phyloP scores from a whole-genome alignment of 805 yeast species.

The Yamadazyma insecticola region DNA sequence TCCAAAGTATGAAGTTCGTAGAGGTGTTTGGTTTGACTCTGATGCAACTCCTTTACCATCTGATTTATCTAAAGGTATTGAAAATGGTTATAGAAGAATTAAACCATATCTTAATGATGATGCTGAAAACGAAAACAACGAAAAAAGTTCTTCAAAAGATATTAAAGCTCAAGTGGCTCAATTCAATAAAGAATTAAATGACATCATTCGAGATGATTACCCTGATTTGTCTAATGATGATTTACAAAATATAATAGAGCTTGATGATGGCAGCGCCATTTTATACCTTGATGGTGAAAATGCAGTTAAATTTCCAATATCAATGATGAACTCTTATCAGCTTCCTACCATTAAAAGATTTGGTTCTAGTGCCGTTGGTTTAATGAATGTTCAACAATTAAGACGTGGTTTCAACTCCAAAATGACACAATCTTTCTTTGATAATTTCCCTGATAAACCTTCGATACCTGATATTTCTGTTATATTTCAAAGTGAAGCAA shows the following conservation, averaged over 20 bases:
- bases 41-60: conserved; percentile 53
- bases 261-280: conserved; percentile 31
- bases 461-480: conserved; percentile 31
- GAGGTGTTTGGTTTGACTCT: conserved; percentile 79
- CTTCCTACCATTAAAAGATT: conserved; percentile 31
- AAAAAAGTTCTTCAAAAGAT: conserved; percentile 1
- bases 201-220: conserved; percentile 8
- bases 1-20: conserved; percentile 72
- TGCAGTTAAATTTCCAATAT: conserved; percentile 46
- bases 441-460: conserved; percentile 25
- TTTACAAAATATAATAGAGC: conserved; percentile 25
- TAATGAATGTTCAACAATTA: conserved; percentile 45
- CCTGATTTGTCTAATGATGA: conserved; percentile 14
- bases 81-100: conserved; percentile 43
- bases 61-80: conserved; percentile 53
- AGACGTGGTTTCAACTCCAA: conserved; percentile 46
- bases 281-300: conserved; percentile 36
- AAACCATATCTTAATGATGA: conserved; percentile 28
- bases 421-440: conserved; percentile 26
- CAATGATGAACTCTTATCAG: conserved; percentile 37
- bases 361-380: conserved; percentile 29
- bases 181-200: conserved; percentile 12
- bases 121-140: conserved; percentile 1
- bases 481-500: conserved; percentile 25
- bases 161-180: conserved; percentile 9